Conservation (phyloP, 805 yeast genomes). For the Debaryomyces prosopidis region DNA sequence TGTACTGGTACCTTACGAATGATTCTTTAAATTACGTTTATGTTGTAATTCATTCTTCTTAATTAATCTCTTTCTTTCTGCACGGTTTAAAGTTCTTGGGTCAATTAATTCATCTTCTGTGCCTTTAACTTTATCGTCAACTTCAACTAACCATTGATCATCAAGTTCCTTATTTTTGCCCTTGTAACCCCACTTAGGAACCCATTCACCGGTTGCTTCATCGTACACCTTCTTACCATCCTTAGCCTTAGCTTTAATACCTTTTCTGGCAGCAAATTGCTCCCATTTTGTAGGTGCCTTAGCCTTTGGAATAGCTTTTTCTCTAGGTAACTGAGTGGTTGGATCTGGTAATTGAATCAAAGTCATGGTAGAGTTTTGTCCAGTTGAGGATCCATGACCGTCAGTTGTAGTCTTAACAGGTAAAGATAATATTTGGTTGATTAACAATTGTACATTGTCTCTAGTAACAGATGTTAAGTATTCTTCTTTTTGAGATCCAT, state of each 20-base stretch:
- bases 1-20: conserved; percentile 3
- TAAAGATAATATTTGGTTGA: conserved; percentile 85
- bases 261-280: conserved; percentile 91
- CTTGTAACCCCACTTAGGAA: conserved; percentile 96
- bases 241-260: conserved; percentile 86
- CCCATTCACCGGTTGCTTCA: conserved; percentile 93
- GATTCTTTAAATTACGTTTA: conserved; percentile 66
- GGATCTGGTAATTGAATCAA: conserved; percentile 86
- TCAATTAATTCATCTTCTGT: conserved; percentile 66
- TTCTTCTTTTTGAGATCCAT: conserved; percentile 58
- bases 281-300: conserved; percentile 97
- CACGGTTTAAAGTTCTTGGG: conserved; percentile 80
- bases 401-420: conserved; percentile 90
- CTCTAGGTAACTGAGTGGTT: conserved; percentile 82
- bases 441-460: conserved; percentile 88
- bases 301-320: conserved; percentile 90
- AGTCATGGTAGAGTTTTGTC: conserved; percentile 74
- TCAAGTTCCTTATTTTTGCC: conserved; percentile 89
- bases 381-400: conserved; percentile 56
- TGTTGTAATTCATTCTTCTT: conserved; percentile 86
- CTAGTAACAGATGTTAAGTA: conserved; percentile 69
- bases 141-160: conserved; percentile 94
- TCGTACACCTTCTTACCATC: conserved; percentile 88
- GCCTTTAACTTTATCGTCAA: conserved; percentile 67
- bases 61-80: conserved; percentile 79